A percentile compares a stretch with the other conserved stretches of the same genome.
Conservation (phyloP, 305 asterid genomes). For the Fraxinus floribunda region DNA sequence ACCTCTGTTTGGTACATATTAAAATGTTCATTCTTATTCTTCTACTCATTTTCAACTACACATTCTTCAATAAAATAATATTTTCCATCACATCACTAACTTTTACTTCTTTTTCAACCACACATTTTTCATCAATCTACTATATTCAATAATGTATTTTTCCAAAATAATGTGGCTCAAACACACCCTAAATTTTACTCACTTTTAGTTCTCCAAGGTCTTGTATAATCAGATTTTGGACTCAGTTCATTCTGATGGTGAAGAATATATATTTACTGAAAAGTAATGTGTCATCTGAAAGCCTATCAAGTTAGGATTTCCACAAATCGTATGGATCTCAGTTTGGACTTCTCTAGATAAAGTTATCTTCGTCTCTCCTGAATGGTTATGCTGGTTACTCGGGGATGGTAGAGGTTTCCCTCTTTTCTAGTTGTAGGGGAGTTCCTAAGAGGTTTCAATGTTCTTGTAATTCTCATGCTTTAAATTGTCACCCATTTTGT, state of each 20-base stretch:
- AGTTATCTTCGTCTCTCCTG: neutral
- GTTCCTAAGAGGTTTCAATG: neutral
- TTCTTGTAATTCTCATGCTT: neutral
- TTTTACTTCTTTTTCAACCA: too few species aligned
- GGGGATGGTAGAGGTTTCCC: neutral
- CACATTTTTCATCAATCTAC: too few species aligned
- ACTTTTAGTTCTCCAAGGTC: neutral
- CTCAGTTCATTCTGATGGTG: neutral
- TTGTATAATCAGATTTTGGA: neutral
- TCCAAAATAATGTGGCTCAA: too few species aligned
- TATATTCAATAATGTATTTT: too few species aligned
- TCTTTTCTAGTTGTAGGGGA: neutral
- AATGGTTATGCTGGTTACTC: neutral
- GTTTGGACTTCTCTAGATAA: neutral
- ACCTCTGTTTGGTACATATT: too few species aligned
- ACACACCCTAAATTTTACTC: neutral
- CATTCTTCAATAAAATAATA: too few species aligned
- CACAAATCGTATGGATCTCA: neutral
- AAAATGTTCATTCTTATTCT: too few species aligned
- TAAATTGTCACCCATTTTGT: neutral
- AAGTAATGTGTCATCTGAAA: neutral
- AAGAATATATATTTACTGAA: neutral
- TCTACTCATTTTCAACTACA: too few species aligned
- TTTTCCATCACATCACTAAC: too few species aligned
- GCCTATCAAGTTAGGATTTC: neutral